Base-by-base conservation (phyloP, 805 yeast genomes). In the Zygosaccharomyces rouxii region DNA sequence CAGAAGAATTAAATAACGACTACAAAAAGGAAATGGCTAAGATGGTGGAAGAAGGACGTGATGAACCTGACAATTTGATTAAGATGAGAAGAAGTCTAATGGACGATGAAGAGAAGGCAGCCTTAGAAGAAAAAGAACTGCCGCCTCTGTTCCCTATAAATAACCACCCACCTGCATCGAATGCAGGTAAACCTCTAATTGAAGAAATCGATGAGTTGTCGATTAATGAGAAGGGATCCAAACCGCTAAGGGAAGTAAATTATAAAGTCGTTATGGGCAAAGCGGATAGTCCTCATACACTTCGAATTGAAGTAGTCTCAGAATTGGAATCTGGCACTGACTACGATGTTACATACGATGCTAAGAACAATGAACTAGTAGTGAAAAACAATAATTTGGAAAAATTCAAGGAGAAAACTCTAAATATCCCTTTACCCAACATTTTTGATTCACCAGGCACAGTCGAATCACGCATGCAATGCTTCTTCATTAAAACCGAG, bases 131-230 rank as follows among this genome's bases (percentile, higher is more conserved):
- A 7, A 48, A 43, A 3, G 47, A 54, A 4, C 56, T 71, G 11
- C 60, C 58, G 10, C 60, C 61, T 2, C 51, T 65, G n/a, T 58
- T 64, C 22, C 68, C 69, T 11, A 22, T 7, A 5, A 29, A n/a
- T 5, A 39, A 39, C 26, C n/a, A 11, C 21, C 10, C 30, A 2
- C 13, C 14, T 11, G 5, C 49, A 40, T 7, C 23, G 35, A 43
- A 30, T 35, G 18, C n/a, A 35, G 26, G 31, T 21, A 74, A 66
- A 46, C 80, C 80, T 6, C 57, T 82, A 48, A 82, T 83, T 37
- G 75, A 80, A 58, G 88, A 81, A 51, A 72, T 83, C 11, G 69
- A 66, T 18, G 72, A 63, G 6, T 65, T 68, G 10, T 19, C 44
- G 1, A 33, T 50, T 21, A 29, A 42, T 1, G 53, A 53, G 7